These are phyloP conservation scores for Aspergillus udagawae DNA, from an alignment of 2,329 filamentous ascomycete species.

Conservation along the genomic window DNA sequence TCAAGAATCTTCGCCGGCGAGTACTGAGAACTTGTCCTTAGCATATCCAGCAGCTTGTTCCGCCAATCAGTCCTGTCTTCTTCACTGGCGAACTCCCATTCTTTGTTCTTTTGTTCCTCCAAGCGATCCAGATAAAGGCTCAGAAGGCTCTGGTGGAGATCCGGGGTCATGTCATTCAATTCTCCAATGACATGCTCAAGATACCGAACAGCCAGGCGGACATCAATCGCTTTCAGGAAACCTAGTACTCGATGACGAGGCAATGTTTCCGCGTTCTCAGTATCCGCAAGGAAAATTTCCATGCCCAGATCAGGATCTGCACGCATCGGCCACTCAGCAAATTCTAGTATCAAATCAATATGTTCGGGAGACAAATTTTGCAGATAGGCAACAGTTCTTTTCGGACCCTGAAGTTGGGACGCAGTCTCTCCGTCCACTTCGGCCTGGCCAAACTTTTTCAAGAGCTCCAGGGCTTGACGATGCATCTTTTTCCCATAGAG, in stretches of 20 bases:
- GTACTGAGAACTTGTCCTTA: slow-evolving; percentile 74
- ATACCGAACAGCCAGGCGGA: slow-evolving; percentile 71
- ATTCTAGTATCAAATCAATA: slow-evolving; percentile 87
- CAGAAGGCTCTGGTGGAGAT: slow-evolving; percentile 81
- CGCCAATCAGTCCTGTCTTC: slow-evolving; percentile 57
- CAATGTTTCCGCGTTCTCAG: slow-evolving; percentile 87
- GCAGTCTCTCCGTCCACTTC: slow-evolving; percentile 35
- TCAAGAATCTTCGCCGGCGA: slow-evolving; percentile 73
- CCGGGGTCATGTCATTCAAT: slow-evolving; percentile 75
- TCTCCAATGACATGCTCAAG: slow-evolving; percentile 88
- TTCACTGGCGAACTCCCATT: slow-evolving; percentile 34
- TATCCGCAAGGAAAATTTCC: slow-evolving; percentile 90
- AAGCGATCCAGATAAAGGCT: slow-evolving; percentile 63
- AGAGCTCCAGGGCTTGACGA: slow-evolving; percentile 74
- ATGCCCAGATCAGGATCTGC: slow-evolving; percentile 72
- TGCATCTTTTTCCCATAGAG: slow-evolving; percentile 94
- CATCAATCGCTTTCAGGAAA: slow-evolving; percentile 69
- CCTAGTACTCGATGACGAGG: slow-evolving; percentile 70
- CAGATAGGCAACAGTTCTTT: slow-evolving; percentile 82
- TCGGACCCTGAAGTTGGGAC: slow-evolving; percentile 69
- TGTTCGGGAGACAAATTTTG: slow-evolving; percentile 81
- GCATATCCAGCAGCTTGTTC: slow-evolving; percentile 66
- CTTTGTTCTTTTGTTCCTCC: slow-evolving; percentile 34
- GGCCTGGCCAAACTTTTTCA: slow-evolving; percentile 73
- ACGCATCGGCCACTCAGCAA: slow-evolving; percentile 80